A percentile compares a stretch with the other conserved stretches of the same genome.
These are phyloP conservation scores for Lepidium aucheri DNA, from an alignment of 345 rosid species.

Conservation along the genomic window DNA sequence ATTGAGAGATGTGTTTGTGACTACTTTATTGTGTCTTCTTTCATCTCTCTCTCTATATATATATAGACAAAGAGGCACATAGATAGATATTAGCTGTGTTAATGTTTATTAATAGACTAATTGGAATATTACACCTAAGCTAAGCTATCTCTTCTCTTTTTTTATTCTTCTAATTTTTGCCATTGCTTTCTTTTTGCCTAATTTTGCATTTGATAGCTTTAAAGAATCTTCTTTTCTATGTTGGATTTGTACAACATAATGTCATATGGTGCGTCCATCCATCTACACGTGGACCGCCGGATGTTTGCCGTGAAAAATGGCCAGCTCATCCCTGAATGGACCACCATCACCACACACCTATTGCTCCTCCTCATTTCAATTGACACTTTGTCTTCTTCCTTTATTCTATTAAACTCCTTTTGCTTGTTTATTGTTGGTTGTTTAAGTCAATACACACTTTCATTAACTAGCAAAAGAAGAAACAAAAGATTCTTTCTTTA, in stretches of 20 bases:
- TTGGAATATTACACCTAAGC: slow-evolving; percentile 4
- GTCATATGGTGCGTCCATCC: not conserved
- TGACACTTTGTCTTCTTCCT: not conserved
- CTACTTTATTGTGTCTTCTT: not conserved
- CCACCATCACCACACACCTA: not conserved
- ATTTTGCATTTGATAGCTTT: too few species aligned
- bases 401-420: too few species aligned
- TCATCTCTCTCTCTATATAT: not conserved
- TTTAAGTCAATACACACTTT: too few species aligned
- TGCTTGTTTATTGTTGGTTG: too few species aligned
- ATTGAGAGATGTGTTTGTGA: not conserved
- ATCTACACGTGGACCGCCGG: slow-evolving; percentile 4
- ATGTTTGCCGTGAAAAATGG: not conserved
- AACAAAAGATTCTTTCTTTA: not conserved
- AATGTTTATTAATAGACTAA: slow-evolving; percentile 8
- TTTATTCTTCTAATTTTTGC: not conserved
- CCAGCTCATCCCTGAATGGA: slow-evolving; percentile 7
- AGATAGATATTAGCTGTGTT: not conserved
- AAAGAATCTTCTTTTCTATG: not conserved
- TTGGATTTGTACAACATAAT: too few species aligned
- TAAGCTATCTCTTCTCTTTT: slow-evolving; percentile 8
- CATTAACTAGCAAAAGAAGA: not conserved
- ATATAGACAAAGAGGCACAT: not conserved
- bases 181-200: not conserved
- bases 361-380: not conserved